Evolutionary conservation across 257 asterid genomes (phyloP).

Genomic region (Avicennia marina): DNA sequence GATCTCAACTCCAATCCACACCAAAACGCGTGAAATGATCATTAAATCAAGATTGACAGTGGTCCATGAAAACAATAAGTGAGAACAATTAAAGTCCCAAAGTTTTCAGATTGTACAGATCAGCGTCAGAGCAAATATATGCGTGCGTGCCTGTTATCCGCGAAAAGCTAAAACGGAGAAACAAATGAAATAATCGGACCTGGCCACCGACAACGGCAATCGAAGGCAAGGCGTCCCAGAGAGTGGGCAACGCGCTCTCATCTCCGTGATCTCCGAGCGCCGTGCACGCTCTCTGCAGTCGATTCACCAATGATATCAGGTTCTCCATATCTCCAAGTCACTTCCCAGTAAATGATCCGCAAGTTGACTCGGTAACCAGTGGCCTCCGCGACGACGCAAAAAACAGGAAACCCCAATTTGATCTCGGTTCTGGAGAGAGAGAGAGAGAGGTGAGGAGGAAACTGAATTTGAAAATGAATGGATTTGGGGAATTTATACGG

Average conservation of each 20-base stretch:
- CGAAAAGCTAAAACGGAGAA: background rate
- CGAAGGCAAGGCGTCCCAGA: constrained; percentile 95
- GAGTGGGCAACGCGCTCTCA: constrained; percentile 83
- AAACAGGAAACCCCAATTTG: constrained; percentile 12
- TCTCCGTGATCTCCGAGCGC: constrained; percentile 96
- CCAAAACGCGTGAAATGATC: constrained; percentile 15
- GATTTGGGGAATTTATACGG: background rate
- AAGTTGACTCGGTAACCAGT: constrained; percentile 29
- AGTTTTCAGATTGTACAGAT: constrained; percentile 16
- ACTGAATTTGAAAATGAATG: background rate
- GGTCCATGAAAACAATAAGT: constrained; percentile 10
- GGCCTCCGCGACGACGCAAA: constrained; percentile 7
- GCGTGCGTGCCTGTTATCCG: background rate
- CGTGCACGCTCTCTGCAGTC: constrained; percentile 91
- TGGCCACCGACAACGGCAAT: constrained; percentile 98
- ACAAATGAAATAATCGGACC: constrained; percentile 35
- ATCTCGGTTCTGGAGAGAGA: constrained; percentile 21
- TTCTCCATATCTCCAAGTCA: constrained; percentile 64
- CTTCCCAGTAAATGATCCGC: constrained; percentile 26
- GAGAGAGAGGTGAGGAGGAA: constrained; percentile 7
- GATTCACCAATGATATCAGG: constrained; percentile 77
- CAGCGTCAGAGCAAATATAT: background rate
- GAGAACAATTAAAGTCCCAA: background rate
- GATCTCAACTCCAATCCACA: constrained; percentile 21
- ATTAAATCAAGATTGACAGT: background rate